Base-by-base conservation (phyloP, 805 yeast species). In the Lachancea kluyveri region DNA sequence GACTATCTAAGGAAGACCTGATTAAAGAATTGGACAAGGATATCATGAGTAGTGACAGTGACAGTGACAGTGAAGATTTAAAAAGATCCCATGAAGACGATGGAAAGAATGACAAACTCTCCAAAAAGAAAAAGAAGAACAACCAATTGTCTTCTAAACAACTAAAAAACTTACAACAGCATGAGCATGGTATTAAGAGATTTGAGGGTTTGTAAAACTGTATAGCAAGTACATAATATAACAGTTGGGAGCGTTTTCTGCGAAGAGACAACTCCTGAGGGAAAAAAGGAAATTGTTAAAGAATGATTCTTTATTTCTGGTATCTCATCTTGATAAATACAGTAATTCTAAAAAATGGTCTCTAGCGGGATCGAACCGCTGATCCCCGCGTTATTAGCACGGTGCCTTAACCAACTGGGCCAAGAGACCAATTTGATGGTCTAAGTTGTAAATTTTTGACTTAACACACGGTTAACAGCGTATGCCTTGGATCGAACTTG, bases 161-260 rank as follows among this genome's bases (percentile, higher is more conserved):
- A 40, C 42, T 70, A 25, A 57, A 60, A 26, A 72, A 71, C 32
- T 40, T 62, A 36, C 76, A 68, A 27, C 64, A 64, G 19, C 74
- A 70, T 32, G 78, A 72, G 35, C 83, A 77, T 41, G 85, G 85
- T 0, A 78, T 79, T 31, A 62, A 69, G 24, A 72, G 61, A 43
- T 80, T 80, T 46, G 86, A 77, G 6, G 87, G 68, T 36, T 55
- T 77, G 31, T 77, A 43, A 32, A 12, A 30, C n/a, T n/a, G n/a
- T n/a, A n/a, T n/a, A n/a, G n/a, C n/a, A n/a, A n/a, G n/a, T n/a
- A n/a, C n/a, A n/a, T n/a, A n/a, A n/a, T n/a, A n/a, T n/a, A n/a
- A n/a, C n/a, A n/a, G n/a, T n/a, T n/a, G n/a, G n/a, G n/a, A n/a
- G n/a, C n/a, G n/a, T n/a, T n/a, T n/a, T n/a, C n/a, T n/a, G n/a